Base-by-base conservation (phyloP, 1,284 basidiomycete species). In the Ustilago bromivora region DNA sequence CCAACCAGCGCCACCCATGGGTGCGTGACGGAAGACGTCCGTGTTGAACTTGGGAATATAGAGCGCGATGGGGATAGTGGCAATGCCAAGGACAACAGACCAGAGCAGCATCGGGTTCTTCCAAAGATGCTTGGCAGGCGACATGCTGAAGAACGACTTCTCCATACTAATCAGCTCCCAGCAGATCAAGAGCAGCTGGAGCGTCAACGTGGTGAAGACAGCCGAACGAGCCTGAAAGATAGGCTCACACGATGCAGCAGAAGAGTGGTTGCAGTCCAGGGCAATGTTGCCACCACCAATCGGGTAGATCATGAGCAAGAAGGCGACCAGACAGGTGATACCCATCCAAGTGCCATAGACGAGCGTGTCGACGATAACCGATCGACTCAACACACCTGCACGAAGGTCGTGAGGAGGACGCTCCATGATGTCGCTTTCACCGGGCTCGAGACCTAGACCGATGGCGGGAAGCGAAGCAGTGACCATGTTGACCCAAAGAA, bases 131-230 rank as follows among this genome's bases (percentile, higher is more conserved):
- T 81, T 72, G 61, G 78, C 70, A 4, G 80, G 67, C n/a, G 62
- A 68, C 68, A 81, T 72, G 43, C 61, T 69, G 68, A 81, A 80
- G 61, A 83, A 79, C 58, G 78, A 78, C 60, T 74, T 67, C 38
- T 80, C 79, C 66, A 83, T 78, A 57, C 74, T 77, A 66, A 83
- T 74, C 56, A 83, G 60, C 66, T 82, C 79, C 82, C 82, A 84
- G 46, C 80, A 76, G 62, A 82, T 71, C 40, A 84, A 56, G 8
- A 84, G 66, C 40, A 76, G 65, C 65, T 83, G 81, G 31, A 84
- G 65, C 31, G 81, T 82, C 47, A 84, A 60, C 8, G 78, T 71
- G 28, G 78, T 78, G 54, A 82, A 84, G n/a, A 78, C 78, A 4
- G 82, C 79, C 15, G 76, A 77, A 31, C 82, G 77, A 8, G 82